Percentiles rank a stretch among this genome's conserved stretches.
Evolutionary conservation across 805 yeast species (phyloP).

Genomic region (Yamadazyma paraphyllophila): DNA sequence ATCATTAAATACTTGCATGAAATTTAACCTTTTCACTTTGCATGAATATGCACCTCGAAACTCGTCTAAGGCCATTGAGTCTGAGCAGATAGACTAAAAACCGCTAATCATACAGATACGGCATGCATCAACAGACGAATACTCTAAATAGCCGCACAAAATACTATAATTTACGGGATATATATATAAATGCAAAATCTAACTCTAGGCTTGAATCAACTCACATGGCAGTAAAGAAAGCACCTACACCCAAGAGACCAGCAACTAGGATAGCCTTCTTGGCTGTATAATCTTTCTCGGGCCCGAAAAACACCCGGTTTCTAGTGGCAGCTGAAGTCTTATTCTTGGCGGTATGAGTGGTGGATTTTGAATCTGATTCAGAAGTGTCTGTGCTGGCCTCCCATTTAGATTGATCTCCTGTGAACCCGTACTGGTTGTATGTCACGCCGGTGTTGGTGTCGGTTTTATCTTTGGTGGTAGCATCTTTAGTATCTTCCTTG

Average conservation of each 20-base stretch:
- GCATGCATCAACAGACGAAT: too few species aligned
- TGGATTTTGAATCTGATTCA: slow-evolving; percentile 10
- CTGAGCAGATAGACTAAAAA: too few species aligned
- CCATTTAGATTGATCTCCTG: slow-evolving; percentile 40
- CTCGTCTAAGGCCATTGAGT: too few species aligned
- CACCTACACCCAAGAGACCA: slow-evolving; percentile 11
- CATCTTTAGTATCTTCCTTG: slow-evolving; percentile 10
- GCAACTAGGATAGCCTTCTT: slow-evolving; percentile 16
- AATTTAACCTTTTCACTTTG: too few species aligned
- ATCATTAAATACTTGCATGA: too few species aligned
- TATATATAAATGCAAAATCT: background rate
- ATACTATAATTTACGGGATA: background rate
- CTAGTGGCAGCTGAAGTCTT: slow-evolving; percentile 18
- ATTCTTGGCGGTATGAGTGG: slow-evolving; percentile 16
- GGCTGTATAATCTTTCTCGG: slow-evolving; percentile 15
- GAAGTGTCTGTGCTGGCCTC: slow-evolving; percentile 15
- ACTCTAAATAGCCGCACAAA: background rate
- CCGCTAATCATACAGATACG: too few species aligned
- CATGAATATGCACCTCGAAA: too few species aligned
- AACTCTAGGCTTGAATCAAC: background rate
- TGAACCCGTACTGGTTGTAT: slow-evolving; percentile 43
- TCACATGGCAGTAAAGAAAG: slow-evolving; percentile 10
- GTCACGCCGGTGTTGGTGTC: slow-evolving; percentile 18
- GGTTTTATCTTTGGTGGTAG: slow-evolving; percentile 12
- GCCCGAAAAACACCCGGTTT: slow-evolving; percentile 7